Base-by-base conservation (phyloP, 1,284 basidiomycete genomes). In the Wolfiporia cocos region DNA sequence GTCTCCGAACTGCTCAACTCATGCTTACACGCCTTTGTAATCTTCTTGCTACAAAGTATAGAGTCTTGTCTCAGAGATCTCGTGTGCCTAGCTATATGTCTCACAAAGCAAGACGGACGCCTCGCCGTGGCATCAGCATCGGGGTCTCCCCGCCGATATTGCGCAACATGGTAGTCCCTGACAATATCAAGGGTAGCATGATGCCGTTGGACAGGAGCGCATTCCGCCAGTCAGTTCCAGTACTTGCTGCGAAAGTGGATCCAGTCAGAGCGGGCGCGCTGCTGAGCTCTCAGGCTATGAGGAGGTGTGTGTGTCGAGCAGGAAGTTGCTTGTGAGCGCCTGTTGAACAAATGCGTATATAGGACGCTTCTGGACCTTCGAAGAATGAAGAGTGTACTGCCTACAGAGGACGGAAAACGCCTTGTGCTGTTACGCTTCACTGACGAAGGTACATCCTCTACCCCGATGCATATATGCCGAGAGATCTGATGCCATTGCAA, bases 211-310 rank as follows among this genome's bases (percentile, higher is more conserved):
- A 92, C 66, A 76, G 73, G 44, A 54, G 62, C 42, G 71, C 70
- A 12, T 94, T 93, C 56, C 68, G 60, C 12, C 80, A 79, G 59
- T 68, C 70, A 0, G 52, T 92, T 2, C 67, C 76, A 12, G 69
- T 92, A 4, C 67, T 93, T 21, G 86, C 81, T 6, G 79, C 73
- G 4, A 71, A 78, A 20, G 69, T 90, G 10, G 70, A 78, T 22
- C 74, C 81, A 2, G 61, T 62, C 12, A 73, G 74, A 52, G 75
- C 83, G 1, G 74, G 76, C 4, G 53, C 57, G 3, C 52, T 91
- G 22, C 57, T 85, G 43, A 80, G 73, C 50, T 69, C 81, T 28
- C 66, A 69, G 21, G 61, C 64, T 15, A 57, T 88, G 56, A 74
- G 67, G 64, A 72, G 70, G 86, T 89, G 51, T 17, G 39, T 44